Evolutionary conservation across 371 early-diverging fungal species (phyloP).

Genomic region (Mucor mucedo): DNA sequence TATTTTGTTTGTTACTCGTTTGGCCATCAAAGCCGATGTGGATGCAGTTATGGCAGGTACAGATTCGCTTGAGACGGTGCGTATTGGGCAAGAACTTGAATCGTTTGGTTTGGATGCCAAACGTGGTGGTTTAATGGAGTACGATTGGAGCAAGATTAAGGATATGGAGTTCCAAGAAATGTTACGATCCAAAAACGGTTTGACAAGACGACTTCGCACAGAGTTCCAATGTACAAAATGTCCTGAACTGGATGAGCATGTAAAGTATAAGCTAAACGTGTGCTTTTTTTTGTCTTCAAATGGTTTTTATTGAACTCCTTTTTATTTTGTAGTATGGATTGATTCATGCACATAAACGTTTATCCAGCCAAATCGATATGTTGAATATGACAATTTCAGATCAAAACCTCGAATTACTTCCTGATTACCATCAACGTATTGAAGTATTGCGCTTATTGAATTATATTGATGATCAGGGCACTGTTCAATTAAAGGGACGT

Average conservation of each 20-base stretch:
- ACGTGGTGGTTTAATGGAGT: conserved; percentile 54
- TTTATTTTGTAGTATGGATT: conserved; percentile 60
- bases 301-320: background rate
- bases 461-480: conserved; percentile 83
- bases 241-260: conserved; percentile 81
- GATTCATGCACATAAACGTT: conserved; percentile 68
- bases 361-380: conserved; percentile 74
- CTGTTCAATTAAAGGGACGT: conserved; percentile 97
- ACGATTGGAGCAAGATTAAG: conserved; percentile 78
- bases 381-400: conserved; percentile 83
- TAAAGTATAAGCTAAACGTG: conserved; percentile 37
- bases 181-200: conserved; percentile 53
- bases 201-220: conserved; percentile 43
- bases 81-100: conserved; percentile 57
- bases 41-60: conserved; percentile 56
- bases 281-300: background rate
- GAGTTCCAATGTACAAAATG: conserved; percentile 82
- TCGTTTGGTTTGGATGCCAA: conserved; percentile 57
- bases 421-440: conserved; percentile 91
- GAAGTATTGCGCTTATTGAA: conserved; percentile 79
- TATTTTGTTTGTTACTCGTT: conserved; percentile 67
- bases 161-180: conserved; percentile 86
- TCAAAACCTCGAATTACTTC: conserved; percentile 89
- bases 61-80: conserved; percentile 52
- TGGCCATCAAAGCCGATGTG: conserved; percentile 40